phyloP scores from a whole-genome alignment of 805 yeast species.

The Starmerella geochares region DNA sequence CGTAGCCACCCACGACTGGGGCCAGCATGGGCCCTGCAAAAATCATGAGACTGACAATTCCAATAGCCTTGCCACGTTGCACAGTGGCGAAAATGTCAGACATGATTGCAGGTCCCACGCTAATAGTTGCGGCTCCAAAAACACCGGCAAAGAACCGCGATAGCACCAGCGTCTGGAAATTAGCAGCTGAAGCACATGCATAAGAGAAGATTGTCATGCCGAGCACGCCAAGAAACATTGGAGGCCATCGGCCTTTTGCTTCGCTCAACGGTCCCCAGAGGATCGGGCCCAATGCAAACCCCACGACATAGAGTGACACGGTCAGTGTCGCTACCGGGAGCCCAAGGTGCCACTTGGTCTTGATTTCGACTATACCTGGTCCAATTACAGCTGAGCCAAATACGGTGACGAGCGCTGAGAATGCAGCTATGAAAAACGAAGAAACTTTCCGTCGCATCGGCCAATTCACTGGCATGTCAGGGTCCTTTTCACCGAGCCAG shows the following conservation, averaged over 20 bases:
- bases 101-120: slow-evolving; percentile 18
- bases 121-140: slow-evolving; percentile 58
- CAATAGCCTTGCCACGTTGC: slow-evolving; percentile 20
- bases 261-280: slow-evolving; percentile 50
- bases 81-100: slow-evolving; percentile 19
- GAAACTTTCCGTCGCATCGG: slow-evolving; percentile 27
- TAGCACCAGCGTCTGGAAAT: slow-evolving; percentile 35
- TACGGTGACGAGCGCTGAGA: slow-evolving; percentile 31
- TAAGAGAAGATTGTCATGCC: slow-evolving; percentile 25
- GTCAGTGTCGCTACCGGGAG: slow-evolving; percentile 43
- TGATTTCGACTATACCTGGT: slow-evolving; percentile 31
- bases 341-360: slow-evolving; percentile 38
- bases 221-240: slow-evolving; percentile 43
- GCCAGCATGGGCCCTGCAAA: slow-evolving; percentile 24
- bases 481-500: slow-evolving; percentile 38
- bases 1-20: slow-evolving; percentile 39
- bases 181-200: slow-evolving; percentile 20
- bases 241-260: slow-evolving; percentile 50
- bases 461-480: slow-evolving; percentile 51
- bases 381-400: slow-evolving; percentile 41
- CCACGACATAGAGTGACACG: slow-evolving; percentile 51
- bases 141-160: slow-evolving; percentile 73
- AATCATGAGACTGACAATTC: slow-evolving; percentile 14
- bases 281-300: slow-evolving; percentile 60
- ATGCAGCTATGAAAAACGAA: slow-evolving; percentile 34